A percentile compares a stretch with the other conserved stretches of the same genome.
phyloP scores from a whole-genome alignment of 345 rosid species.

The Viola odorata region DNA sequence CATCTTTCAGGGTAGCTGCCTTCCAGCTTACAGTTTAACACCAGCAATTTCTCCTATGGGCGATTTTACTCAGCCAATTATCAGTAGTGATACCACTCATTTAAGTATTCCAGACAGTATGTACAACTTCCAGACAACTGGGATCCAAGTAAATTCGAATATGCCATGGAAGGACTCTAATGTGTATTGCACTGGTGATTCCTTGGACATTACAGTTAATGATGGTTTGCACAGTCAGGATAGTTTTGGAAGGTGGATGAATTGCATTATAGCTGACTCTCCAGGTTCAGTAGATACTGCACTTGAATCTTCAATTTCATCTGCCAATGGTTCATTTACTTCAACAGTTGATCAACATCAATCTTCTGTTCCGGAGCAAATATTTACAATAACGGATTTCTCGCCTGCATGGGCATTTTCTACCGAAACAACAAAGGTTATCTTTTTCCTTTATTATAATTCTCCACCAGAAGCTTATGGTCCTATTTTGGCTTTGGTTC shows the following conservation, averaged over 20 bases:
- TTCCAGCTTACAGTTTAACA: constrained; percentile 20
- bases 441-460: constrained; percentile 4
- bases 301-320: constrained; percentile 41
- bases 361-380: constrained; percentile 40
- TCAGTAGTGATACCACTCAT: constrained; percentile 21
- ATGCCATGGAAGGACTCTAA: constrained; percentile 29
- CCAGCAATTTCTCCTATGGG: constrained; percentile 23
- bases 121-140: constrained; percentile 23
- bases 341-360: constrained; percentile 37
- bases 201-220: constrained; percentile 38
- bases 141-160: constrained; percentile 29
- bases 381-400: constrained; percentile 69
- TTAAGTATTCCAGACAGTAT: constrained; percentile 27
- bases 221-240: constrained; percentile 69
- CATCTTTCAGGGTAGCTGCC: constrained; percentile 34
- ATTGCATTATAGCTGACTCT: constrained; percentile 45
- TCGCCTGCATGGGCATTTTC: constrained; percentile 84
- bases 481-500: not conserved
- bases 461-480: not conserved
- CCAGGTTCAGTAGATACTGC: constrained; percentile 39
- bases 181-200: constrained; percentile 28
- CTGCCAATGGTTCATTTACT: constrained; percentile 34
- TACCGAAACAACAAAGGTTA: constrained; percentile 80
- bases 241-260: constrained; percentile 85
- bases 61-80: constrained; percentile 20